Evolutionary conservation across 2,329 filamentous ascomycete genomes (phyloP), one percentile per base, ranked within the genome.

Genomic region (Fusarium multiceps): DNA sequence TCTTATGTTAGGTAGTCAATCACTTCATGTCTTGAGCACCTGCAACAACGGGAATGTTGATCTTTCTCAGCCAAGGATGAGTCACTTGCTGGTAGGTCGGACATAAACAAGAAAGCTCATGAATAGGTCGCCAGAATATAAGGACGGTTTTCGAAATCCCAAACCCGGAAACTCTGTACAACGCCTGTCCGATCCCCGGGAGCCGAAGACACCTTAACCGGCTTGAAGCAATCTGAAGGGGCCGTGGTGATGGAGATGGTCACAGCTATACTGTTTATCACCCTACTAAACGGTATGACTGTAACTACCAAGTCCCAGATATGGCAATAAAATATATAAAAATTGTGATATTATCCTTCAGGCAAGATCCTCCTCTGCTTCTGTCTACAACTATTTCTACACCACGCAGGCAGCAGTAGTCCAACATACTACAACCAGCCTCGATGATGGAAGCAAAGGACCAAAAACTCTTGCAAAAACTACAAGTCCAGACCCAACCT

Each of bases 381-480:
- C 42, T 54, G 14, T 68, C 55, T 71, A 61, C 58, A 68, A 18
- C 55, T 61, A 23, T 21, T 45, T 41, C 49, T 46, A 47, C 47
- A 55, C 32, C 20, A 32, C 28, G 25, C 37, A 47, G 27, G 23
- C 28, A 64, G 51, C 32, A 25, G 34, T 46, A 55, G 32, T 58
- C 43, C 28, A 23, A 53, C 53, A 28, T 60, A 57, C 45, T 51
- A 57, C 50, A 50, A 20, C 56, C 25, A 37, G 40, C 41, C 45
- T 46, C 27, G 11, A 40, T 40, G 40, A 58, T 50, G 46, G 34
- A 47, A 57, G 59, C 59, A 57, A 58, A 69, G 57, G 18, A 41
- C 58, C 48, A 54, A 55, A 46, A 54, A 70, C 43, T 69, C 49
- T 63, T 60, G 51, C 59, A 64, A 72, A 62, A 63, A 49, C 51